Evolutionary conservation across 768 basidiomycete species (phyloP), one percentile per base, ranked within the genome.

Genomic region (Tulasnella sp.): DNA sequence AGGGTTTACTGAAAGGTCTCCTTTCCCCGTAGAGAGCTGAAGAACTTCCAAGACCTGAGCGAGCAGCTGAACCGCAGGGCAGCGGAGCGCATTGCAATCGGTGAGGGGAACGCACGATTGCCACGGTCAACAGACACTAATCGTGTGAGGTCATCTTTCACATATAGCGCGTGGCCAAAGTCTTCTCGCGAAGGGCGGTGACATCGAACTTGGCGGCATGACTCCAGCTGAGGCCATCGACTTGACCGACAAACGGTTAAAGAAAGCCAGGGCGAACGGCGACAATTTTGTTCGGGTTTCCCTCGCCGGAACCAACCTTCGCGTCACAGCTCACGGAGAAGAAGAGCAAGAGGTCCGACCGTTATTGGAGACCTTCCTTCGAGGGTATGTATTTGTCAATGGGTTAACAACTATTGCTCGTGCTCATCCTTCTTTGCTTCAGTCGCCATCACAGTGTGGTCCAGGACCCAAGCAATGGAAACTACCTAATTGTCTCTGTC

Each of bases 31-130:
- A 79, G 78, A 72, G 79, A 80, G n/a, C 93, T 94, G 81, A 93
- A 93, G 87, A 90, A 92, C 28, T 95, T 94, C 85, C 91, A 92
- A 46, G 90, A 92, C 41, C 87, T 96, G 79, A 93, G 92, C 89
- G 91, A 94, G 85, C 93, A 92, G 81, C 95, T 94, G 83, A 92
- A 91, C 82, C 88, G 90, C 58, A 93, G 95, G 86, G 94, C 94
- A 5, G 83, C 82, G 58, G 81, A 83, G 72, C 80, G 75, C 44
- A 80, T 80, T n/a, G 50, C 81, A 41, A 54, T 75, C 14, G 74
- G 74, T 75, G 20, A 50, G 64, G 75, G 11, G 41, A 8, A n/a
- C 42, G 41, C 34, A 3, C 81, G 76, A 22, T 58, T 78, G 69
- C 31, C 44, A 75, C 60, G 75, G 72, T 24, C 74, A 77, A 22